Conservation (phyloP, 1,284 basidiomycete genomes). For the Ganoderma lucidum region DNA sequence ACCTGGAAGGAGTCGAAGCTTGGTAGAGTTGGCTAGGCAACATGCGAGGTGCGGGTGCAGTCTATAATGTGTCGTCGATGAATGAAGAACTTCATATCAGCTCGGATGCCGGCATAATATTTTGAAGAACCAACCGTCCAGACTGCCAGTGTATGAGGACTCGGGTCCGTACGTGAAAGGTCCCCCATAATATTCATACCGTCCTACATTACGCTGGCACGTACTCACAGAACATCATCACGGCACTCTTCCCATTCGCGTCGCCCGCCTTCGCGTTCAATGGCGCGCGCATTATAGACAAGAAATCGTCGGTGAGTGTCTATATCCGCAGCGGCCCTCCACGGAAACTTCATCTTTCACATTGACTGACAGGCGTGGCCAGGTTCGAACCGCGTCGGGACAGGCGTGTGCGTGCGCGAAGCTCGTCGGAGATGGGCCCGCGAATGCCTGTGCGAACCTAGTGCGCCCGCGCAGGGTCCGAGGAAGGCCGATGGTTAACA, state of each 20-base stretch:
- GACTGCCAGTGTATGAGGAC: background rate
- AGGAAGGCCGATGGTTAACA: constrained; percentile 18
- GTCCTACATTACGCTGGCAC: background rate
- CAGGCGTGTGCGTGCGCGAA: constrained; percentile 11
- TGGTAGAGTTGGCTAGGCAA: background rate
- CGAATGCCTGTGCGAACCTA: background rate
- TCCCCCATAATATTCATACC: background rate
- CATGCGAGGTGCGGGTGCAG: background rate
- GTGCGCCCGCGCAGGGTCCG: background rate
- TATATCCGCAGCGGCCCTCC: constrained; percentile 6
- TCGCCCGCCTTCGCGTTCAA: background rate
- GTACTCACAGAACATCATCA: background rate
- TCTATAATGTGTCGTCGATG: background rate
- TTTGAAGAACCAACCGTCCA: background rate
- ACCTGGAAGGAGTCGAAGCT: background rate
- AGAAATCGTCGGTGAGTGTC: constrained; percentile 1
- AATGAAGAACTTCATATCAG: background rate
- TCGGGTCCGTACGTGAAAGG: background rate
- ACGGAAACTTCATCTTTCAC: constrained; percentile 4
- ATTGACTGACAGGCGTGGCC: constrained; percentile 7
- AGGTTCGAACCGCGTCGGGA: constrained; percentile 9
- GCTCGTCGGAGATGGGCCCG: constrained; percentile 13
- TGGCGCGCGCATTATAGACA: background rate
- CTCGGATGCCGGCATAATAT: background rate
- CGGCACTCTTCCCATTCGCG: background rate